Evolutionary conservation across 140 eudicot species (phyloP), one percentile per base, ranked within the genome.

Genomic region (Senecio squalidus): DNA sequence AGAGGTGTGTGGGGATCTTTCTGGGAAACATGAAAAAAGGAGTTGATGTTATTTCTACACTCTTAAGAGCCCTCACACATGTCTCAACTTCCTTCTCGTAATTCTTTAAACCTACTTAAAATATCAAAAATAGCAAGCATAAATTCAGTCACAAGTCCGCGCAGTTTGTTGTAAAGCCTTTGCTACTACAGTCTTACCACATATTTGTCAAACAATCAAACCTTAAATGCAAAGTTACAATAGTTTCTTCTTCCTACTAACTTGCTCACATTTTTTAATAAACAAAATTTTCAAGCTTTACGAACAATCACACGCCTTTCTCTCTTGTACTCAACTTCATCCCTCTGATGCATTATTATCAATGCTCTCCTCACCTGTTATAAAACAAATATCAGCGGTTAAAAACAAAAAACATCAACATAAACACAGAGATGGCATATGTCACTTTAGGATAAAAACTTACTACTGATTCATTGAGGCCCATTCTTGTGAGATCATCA

Each of bases 271-370:
- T 8, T 20, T 18, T 45, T 8, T 13, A 50, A 50, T 16, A 9
- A 18, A 54, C 55, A 54, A 15, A 9, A n/a, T 55, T 23, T 28
- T 69, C 71, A 92, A 46, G 95, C 84, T 77, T 93, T 93, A 4
- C 99, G 82, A 45, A 76, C 69, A 60, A 93, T 82, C 10, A 84
- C 71, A 47, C 99, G 84, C 68, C 94, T 77, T 67, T 93, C 96
- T 69, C 95, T 79, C 74, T 84, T 93, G 80, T 93, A 93, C 68
- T 93, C 99, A 14, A 93, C 96, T 74, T 93, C 99, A 9, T 93
- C 99, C 71, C 99, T 70, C 58, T 88, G 99, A 59, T 88, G 95
- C 99, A 93, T 93, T 29, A 93, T 80, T 66, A 93, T 53, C 73
- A 93, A 68, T 8, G 99, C 99, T 76, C 99, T 88, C 78, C 99